Base-by-base conservation (phyloP, 495 filamentous ascomycete genomes). In the Hypoxylon subgilvum region DNA sequence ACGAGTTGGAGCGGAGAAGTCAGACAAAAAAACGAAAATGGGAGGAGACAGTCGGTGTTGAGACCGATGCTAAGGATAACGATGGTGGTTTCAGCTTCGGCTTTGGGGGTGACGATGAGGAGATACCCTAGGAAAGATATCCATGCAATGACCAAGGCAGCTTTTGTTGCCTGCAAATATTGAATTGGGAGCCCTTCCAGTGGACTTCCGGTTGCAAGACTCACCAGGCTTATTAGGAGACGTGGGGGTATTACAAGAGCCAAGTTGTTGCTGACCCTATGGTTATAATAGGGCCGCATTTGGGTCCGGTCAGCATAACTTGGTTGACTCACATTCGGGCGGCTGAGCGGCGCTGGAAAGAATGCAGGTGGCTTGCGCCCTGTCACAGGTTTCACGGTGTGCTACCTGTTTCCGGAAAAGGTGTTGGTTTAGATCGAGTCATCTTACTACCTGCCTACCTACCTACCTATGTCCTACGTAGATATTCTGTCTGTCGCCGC, bases 11-110 rank as follows among this genome's bases (percentile, higher is more conserved):
- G 36, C 82, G 75, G 62, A 86, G 76, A 61, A 78, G 75, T 19
- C 75, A 76, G 32, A 78, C 76, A 16, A 90, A 83, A 67, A 96
- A 92, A 72, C 80, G 89, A 42, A 94, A 89, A 66, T 98, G 94
- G 94, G 88, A 95, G 56, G 79, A 86, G 32, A 80, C 91, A 39
- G 82, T 90, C 10, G 82, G 80, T 2, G 63, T 70, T 17, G 74
- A 72, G 8, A 75, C 74, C 28, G 72, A 75, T 9, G 69, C 69
- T 25, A 74, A 72, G 2, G 72, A 74, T 45, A 74, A 75, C 52
- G 69, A 56, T 30, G 77, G 79, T 32, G 87, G 84, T 0, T 96
- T 96, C 69, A 90, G 84, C 67, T 97, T 97, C 78, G 87, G 85
- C 6, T 85, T 85, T 68, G 49, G 84, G 38, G 84, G 82, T 23